Base-by-base conservation (phyloP, 2,329 filamentous ascomycete species). In the Aureobasidium zeae region DNA sequence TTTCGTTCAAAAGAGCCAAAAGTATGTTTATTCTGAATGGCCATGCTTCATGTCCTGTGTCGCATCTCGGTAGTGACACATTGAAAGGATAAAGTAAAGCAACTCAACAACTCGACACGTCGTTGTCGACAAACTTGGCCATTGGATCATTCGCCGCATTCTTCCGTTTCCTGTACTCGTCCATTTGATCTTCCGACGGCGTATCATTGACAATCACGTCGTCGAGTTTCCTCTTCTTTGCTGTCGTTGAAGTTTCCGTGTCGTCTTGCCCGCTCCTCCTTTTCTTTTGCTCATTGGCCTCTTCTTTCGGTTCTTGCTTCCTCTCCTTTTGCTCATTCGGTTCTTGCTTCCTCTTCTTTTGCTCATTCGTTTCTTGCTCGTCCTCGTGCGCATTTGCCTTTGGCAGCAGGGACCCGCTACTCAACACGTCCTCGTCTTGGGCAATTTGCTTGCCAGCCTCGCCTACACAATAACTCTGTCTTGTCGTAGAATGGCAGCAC, bases 381-480 rank as follows among this genome's bases (percentile, higher is more conserved):
- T 48, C 48, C 3, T 59, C 53, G n/a, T n/a, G n/a, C n/a, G n/a
- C n/a, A n/a, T n/a, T n/a, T n/a, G n/a, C n/a, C n/a, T n/a, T n/a
- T n/a, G n/a, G n/a, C n/a, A 77, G 55, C 25, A 68, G 60, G 20
- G 63, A 57, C 5, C 66, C 71, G 25, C 66, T 65, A 43, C 73
- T 61, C 60, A 79, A 66, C 22, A 69, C 68, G 52, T 91, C 80
- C 0, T 85, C 79, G 45, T 84, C 81, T 53, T 88, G 81, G 63
- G 85, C 87, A 1, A 86, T 88, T 49, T 67, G 68, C 61, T 79
- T 93, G 25, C 91, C 91, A 47, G 84, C 85, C 48, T 91, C 86
- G 19, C 91, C 91, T 0, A 89, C 96, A 63, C 91, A 98, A 58
- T 96, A 98, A 57, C 87, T 94, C 64, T 98, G 96, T 66, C 94